phyloP scores from a whole-genome alignment of 495 filamentous ascomycete genomes.

The Aspergillus campestris region DNA sequence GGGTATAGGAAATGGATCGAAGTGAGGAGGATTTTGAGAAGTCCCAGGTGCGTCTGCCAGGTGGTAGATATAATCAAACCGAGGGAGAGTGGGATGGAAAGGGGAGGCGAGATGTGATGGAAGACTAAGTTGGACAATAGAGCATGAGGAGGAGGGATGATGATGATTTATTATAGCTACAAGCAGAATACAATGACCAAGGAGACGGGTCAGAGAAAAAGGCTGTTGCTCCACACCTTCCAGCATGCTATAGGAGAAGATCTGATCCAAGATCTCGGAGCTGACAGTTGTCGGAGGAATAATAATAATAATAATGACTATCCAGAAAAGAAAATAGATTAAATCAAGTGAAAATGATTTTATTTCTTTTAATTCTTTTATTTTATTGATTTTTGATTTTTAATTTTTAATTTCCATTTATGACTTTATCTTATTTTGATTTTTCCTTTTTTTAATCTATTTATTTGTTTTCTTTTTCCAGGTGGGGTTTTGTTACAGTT shows the following conservation, averaged over 20 bases:
- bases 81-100: slow-evolving; percentile 5
- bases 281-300: slow-evolving; percentile 35
- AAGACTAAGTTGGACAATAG: slow-evolving; percentile 6
- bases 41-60: slow-evolving; percentile 2
- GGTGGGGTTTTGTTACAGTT: neutral
- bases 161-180: slow-evolving; percentile 16
- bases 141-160: slow-evolving; percentile 10
- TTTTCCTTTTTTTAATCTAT: slow-evolving; percentile 1
- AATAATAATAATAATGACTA: slow-evolving; percentile 5
- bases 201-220: slow-evolving; percentile 35
- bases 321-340: slow-evolving; percentile 1
- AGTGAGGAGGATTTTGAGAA: neutral
- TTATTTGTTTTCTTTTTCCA: neutral
- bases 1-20: neutral
- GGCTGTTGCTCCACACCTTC: slow-evolving; percentile 23
- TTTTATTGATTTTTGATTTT: slow-evolving; percentile 5
- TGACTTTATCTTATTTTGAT: neutral
- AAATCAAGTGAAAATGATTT: slow-evolving; percentile 6
- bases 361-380: neutral
- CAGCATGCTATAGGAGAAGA: slow-evolving; percentile 39
- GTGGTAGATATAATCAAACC: slow-evolving; percentile 15
- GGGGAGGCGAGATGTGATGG: slow-evolving; percentile 5
- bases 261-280: slow-evolving; percentile 43
- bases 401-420: slow-evolving; percentile 1
- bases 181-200: slow-evolving; percentile 25